Evolutionary conservation across 345 rosid species (phyloP).

Genomic region (Salix dunnii): DNA sequence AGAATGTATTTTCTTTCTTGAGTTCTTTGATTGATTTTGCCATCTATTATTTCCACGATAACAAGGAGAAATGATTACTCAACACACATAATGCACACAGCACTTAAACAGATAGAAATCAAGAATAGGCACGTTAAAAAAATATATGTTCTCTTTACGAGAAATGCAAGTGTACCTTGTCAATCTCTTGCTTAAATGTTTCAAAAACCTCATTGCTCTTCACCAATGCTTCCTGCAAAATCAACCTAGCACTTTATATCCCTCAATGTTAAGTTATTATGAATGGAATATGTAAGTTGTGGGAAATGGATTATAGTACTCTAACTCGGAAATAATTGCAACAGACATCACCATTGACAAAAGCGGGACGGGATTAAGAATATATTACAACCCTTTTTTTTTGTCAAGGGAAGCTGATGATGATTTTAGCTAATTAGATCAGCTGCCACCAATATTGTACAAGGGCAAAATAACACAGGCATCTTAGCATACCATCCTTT

Average conservation of each 20-base stretch:
- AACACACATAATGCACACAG: neutral
- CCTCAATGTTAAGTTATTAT: neutral
- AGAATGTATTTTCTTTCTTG: conserved; percentile 73
- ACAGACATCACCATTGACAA: neutral
- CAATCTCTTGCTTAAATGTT: conserved; percentile 92
- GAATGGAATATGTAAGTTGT: neutral
- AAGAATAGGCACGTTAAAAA: neutral
- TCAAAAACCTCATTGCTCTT: conserved; percentile 95
- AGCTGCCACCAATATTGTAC: neutral
- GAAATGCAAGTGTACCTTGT: conserved; percentile 48
- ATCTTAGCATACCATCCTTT: too few relatives aligned
- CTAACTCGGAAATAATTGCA: neutral
- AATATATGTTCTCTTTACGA: neutral
- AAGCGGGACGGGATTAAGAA: neutral
- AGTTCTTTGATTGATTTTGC: conserved; percentile 84
- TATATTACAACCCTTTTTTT: too few relatives aligned
- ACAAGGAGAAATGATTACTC: conserved; percentile 2
- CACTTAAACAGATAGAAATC: neutral
- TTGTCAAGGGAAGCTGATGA: neutral
- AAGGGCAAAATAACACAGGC: too few relatives aligned
- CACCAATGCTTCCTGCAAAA: conserved; percentile 80
- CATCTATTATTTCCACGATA: conserved; percentile 44
- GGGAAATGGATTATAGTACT: neutral
- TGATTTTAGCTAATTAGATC: neutral
- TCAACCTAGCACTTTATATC: neutral